Base-by-base conservation (phyloP, 805 yeast species). In the Starmerella geochares region DNA sequence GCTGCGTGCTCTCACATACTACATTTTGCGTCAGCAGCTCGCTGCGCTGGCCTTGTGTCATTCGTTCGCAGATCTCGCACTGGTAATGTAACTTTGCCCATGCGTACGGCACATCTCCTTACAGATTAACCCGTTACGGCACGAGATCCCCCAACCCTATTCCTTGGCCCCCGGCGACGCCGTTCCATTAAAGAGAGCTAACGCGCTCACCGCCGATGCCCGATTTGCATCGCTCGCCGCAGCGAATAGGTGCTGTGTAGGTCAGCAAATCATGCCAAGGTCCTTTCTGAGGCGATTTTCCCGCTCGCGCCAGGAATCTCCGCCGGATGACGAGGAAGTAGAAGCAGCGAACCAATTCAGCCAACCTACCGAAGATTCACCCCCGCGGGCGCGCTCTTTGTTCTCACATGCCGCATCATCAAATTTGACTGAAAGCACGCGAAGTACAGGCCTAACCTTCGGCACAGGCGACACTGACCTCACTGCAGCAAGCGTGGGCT, bases 381-480 rank as follows among this genome's bases (percentile, higher is more conserved):
- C 10, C 20, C 23, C n/a, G 23, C 27, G 49, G 8, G 9, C 52
- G 5, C 40, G 29, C 8, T 49, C 52, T 6, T 32, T 48, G 20
- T 48, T 48, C 19, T 48, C 51, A 10, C n/a, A 29, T 16, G 17
- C 24, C 17, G n/a, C 45, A 31, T 37, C 41, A 17, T 42, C 51
- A 8, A 17, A 24, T 2, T 8, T 40, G 2, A 28, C 51, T 7
- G 33, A 20, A 14, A 28, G 49, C 33, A 36, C 53, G 17, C 40
- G 46, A 10, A 32, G 45, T 40, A 46, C 47, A 10, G 25, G 50
- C 14, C 24, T 27, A 2, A 50, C 53, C 2, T n/a, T 20, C 31
- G 25, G 44, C 17, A 50, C 53, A 8, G 44, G n/a, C 4, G 43
- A 39, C 28, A 50, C 53, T 3, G 36, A 19, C 19, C 41, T 50